Base-by-base conservation (phyloP, 345 rosid genomes). In the Odontarrhena argentea region DNA sequence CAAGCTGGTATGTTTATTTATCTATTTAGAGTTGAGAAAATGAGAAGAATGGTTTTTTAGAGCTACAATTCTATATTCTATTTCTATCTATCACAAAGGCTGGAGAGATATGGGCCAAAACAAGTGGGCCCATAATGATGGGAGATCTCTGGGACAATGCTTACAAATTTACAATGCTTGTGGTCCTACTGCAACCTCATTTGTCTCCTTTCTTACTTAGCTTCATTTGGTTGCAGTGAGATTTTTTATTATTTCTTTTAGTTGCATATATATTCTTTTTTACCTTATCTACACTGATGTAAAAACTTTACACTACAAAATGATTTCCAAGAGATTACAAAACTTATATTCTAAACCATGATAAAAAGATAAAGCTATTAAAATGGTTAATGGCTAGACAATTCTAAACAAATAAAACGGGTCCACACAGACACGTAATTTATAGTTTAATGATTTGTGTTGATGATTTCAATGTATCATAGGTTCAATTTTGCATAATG, bases 31-130 rank as follows among this genome's bases (percentile, higher is more conserved):
- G 45, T 34, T 51, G 54, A 35, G 5, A 35, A 63, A 71, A 63
- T 25, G 41, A 45, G 44, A 53, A 43, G 6, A 49, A 18, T 46
- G 14, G 58, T 63, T 49, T 11, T 26, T 47, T 32, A 4, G 50
- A 51, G 67, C 53, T 43, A 56, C 24, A 55, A n/a, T 41, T 15
- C 59, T 36, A 9, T 48, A 34, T 37, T 35, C 63, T 25, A 37
- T 56, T 63, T 3, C 2, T n/a, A 9, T 34, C 35, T 59, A 24
- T 6, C 42, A 9, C 42, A 55, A 53, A 63, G 59, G 76, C 52
- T 34, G 65, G 65, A 48, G 70, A 65, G 70, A 65, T 57, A 73
- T 73, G 76, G 76, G 71, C 77, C 55, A 73, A 66, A 65, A 52
- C 72, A 66, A 9, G 67, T 73, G 62, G 67, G 30, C 67, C 62